Evolutionary conservation across 768 basidiomycete genomes (phyloP).

Genomic region (Porphyrellus cyaneotinctus): DNA sequence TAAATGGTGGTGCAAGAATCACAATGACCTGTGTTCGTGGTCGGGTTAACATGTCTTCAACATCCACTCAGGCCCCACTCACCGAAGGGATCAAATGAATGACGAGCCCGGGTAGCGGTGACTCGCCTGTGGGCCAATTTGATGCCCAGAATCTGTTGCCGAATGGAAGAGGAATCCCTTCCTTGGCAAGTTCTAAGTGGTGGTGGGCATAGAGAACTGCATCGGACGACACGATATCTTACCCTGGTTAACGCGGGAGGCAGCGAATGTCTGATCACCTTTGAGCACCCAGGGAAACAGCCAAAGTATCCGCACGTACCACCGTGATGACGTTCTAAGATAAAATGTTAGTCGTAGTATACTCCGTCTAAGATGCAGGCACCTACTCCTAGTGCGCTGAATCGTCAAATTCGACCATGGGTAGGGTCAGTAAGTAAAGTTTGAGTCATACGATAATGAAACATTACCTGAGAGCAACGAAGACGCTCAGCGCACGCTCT

Average conservation of each 20-base stretch:
- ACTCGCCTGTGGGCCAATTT: slow-evolving; percentile 57
- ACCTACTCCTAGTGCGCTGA: slow-evolving; percentile 36
- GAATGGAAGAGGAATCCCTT: slow-evolving; percentile 58
- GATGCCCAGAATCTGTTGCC: slow-evolving; percentile 59
- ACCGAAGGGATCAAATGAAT: slow-evolving; percentile 54
- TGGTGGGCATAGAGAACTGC: not conserved
- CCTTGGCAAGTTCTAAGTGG: slow-evolving; percentile 53
- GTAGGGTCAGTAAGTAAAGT: not conserved
- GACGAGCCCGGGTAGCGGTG: slow-evolving; percentile 53
- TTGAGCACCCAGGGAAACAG: not conserved
- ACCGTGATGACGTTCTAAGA: slow-evolving; percentile 31
- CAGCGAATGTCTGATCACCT: slow-evolving; percentile 42
- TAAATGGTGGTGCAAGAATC: slow-evolving; percentile 50
- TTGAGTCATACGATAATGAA: not conserved
- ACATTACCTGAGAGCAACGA: slow-evolving; percentile 51
- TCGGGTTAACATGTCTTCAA: not conserved
- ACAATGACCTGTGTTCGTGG: slow-evolving; percentile 40
- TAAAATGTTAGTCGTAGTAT: slow-evolving; percentile 1
- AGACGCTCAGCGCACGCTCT: slow-evolving; percentile 51
- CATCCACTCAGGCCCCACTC: slow-evolving; percentile 3
- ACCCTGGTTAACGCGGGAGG: slow-evolving; percentile 52
- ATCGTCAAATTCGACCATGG: not conserved
- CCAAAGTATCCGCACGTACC: slow-evolving; percentile 11
- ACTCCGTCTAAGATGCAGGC: not conserved
- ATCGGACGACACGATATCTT: not conserved